Conservation (phyloP, 1,139 yeast species). For the Spathaspora sp. region DNA sequence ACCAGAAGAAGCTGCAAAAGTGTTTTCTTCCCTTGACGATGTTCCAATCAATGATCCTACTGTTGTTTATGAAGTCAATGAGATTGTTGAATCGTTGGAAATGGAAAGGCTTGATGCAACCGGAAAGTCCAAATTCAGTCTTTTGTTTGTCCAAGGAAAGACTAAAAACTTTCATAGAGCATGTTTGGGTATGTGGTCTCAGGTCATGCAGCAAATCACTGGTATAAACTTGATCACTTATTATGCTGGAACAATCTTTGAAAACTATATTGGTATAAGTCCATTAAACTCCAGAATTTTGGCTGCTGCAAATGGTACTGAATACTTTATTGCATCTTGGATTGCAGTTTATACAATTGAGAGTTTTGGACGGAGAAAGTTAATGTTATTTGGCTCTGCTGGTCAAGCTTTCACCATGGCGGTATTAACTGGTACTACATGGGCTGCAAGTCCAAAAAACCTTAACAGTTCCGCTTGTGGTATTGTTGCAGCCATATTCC, state of each 20-base stretch:
- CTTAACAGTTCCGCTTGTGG: conserved; percentile 35
- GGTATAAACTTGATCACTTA: conserved; percentile 72
- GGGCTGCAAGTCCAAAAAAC: conserved; percentile 1
- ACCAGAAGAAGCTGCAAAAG: conserved; percentile 46
- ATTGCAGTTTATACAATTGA: conserved; percentile 68
- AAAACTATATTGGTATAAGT: conserved; percentile 39
- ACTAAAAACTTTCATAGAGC: conserved; percentile 56
- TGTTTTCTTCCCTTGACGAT: conserved; percentile 42
- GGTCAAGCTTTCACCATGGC: conserved; percentile 50
- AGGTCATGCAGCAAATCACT: conserved; percentile 55
- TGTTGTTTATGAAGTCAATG: conserved; percentile 42
- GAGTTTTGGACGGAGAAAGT: conserved; percentile 64
- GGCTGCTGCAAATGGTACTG: conserved; percentile 65
- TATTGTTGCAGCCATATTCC: conserved; percentile 45
- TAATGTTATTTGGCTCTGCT: conserved; percentile 49
- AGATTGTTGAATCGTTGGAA: conserved; percentile 42
- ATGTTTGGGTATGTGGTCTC: conserved; percentile 61
- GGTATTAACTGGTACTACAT: conserved; percentile 35
- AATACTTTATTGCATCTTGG: conserved; percentile 60
- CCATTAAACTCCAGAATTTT: conserved; percentile 31
- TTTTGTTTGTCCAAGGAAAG: conserved; percentile 55
- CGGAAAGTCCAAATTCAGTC: conserved; percentile 9
- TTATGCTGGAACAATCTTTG: conserved; percentile 50
- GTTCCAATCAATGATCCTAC: conserved; percentile 42
- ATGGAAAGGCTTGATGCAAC: conserved; percentile 38